A percentile compares a stretch with the other conserved stretches of the same genome.
Conservation (phyloP, 148 eudicot genomes). For the Chenopodium album region DNA sequence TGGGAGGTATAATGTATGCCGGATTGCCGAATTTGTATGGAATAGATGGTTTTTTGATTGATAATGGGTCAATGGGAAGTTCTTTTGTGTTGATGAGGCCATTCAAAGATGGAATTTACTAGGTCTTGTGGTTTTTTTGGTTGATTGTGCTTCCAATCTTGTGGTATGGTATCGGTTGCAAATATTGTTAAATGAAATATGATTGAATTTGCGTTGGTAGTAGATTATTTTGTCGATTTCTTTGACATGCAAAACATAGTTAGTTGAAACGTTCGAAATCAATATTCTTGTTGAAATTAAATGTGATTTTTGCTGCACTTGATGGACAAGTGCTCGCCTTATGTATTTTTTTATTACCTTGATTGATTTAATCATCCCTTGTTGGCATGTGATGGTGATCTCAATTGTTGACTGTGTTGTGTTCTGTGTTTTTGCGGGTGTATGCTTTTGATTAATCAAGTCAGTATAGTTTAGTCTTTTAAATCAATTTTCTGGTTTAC, state of each 20-base stretch:
- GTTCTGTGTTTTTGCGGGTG: too few relatives aligned
- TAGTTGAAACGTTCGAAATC: not conserved
- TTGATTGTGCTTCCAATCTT: not conserved
- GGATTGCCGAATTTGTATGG: not conserved
- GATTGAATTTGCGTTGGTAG: not conserved
- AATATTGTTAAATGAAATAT: not conserved
- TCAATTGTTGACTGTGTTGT: too few relatives aligned
- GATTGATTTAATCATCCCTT: too few relatives aligned
- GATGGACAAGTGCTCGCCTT: too few relatives aligned
- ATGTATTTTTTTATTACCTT: too few relatives aligned
- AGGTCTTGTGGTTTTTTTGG: not conserved
- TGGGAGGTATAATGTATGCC: not conserved
- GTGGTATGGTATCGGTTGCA: not conserved
- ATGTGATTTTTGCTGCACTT: too few relatives aligned
- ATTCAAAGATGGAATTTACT: not conserved
- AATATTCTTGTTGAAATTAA: not conserved
- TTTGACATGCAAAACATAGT: not conserved
- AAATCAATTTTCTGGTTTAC: not conserved
- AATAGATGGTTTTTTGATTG: not conserved
- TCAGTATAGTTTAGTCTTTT: not conserved
- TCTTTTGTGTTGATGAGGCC: not conserved
- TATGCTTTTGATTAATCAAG: not conserved
- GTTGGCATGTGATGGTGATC: too few relatives aligned
- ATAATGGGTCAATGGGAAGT: not conserved
- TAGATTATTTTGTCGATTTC: not conserved